Evolutionary conservation across 768 basidiomycete genomes (phyloP).

Genomic region (Calocera viscosa): DNA sequence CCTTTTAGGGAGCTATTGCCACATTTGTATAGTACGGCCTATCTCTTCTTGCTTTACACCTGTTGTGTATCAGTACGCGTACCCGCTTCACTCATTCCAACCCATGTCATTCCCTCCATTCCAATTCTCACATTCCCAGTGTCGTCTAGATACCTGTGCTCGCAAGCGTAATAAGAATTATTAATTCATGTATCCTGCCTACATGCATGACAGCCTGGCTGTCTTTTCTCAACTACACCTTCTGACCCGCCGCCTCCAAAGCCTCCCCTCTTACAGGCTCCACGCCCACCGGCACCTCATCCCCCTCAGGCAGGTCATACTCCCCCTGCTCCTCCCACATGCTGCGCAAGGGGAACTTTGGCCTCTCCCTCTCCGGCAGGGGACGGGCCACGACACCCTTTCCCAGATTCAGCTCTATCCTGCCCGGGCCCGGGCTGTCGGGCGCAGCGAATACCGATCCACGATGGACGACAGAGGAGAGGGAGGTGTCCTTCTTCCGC

Average conservation of each 20-base stretch:
- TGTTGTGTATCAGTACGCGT: neutral
- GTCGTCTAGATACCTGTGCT: neutral
- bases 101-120: neutral
- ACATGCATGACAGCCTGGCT: neutral
- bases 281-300: neutral
- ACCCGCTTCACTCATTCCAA: neutral
- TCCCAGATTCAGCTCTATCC: neutral
- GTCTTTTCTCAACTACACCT: neutral
- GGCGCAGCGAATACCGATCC: too few species aligned
- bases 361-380: neutral
- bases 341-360: neutral
- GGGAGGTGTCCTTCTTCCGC: too few species aligned
- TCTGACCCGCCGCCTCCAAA: neutral
- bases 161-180: too few species aligned
- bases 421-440: too few species aligned
- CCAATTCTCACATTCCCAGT: neutral
- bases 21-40: neutral
- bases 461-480: too few species aligned
- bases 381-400: neutral
- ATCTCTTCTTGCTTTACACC: neutral
- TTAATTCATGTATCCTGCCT: neutral
- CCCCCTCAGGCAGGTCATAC: conserved; percentile 2
- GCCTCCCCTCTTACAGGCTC: neutral
- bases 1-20: neutral
- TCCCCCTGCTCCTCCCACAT: neutral